Conservation (phyloP, 169 alveolate species). For the Theileria equi region DNA sequence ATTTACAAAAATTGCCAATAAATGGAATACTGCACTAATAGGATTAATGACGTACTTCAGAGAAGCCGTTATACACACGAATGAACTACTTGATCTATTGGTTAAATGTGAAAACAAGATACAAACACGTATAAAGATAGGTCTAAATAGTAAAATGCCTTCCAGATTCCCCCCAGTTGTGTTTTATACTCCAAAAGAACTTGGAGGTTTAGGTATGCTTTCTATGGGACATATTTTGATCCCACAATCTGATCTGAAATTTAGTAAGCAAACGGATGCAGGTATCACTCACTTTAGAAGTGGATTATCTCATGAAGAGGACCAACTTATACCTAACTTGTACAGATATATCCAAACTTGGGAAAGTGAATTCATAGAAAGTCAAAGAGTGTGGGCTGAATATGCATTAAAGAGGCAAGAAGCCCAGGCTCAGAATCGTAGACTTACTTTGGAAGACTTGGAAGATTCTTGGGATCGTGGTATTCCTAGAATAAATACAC, state of each 20-base stretch:
- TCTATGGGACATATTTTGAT: conserved; percentile 99
- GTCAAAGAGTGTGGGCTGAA: conserved; percentile 99
- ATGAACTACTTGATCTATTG: conserved; percentile 93
- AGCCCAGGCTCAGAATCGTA: conserved; percentile 97
- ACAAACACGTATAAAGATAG: conserved; percentile 99
- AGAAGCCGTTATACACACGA: conserved; percentile 99
- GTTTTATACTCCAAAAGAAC: conserved; percentile 99
- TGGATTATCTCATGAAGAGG: conserved; percentile 99
- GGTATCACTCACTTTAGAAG: conserved; percentile 99
- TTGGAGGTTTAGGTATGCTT: conserved; percentile 99
- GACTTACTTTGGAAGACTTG: conserved; percentile 97
- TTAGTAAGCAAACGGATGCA: conserved; percentile 94
- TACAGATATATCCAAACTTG: conserved; percentile 96
- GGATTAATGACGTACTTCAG: conserved; percentile 99
- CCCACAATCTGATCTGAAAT: conserved; percentile 98
- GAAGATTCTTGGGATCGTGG: conserved; percentile 99
- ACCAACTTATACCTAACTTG: conserved; percentile 97
- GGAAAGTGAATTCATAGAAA: conserved; percentile 99
- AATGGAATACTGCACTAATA: conserved; percentile 99
- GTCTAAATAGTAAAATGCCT: conserved; percentile 99
- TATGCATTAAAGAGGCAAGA: conserved; percentile 98
- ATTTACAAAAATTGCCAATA: conserved; percentile 99
- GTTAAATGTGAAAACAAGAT: conserved; percentile 98
- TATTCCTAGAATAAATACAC: conserved; percentile 99
- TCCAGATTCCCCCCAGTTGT: conserved; percentile 99